These are phyloP conservation scores for Zoysia japonica DNA, from an alignment of 176 grass and related monocot species.

Conservation along the genomic window DNA sequence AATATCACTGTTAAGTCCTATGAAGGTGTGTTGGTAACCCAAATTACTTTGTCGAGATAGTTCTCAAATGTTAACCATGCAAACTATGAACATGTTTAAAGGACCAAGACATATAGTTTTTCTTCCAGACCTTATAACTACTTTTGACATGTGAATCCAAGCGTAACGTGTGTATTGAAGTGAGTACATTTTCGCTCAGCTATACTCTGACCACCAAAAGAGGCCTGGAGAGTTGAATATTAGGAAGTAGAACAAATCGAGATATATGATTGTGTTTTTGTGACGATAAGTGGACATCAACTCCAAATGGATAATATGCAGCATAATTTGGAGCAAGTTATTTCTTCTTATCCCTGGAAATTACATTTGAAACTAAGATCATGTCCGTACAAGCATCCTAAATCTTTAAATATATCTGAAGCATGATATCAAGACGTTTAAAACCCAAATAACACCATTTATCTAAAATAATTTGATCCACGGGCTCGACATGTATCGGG, in stretches of 20 bases:
- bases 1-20: conserved; percentile 19
- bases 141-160: not conserved
- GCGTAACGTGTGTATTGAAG: not conserved
- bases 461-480: conserved; percentile 89
- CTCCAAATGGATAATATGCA: conserved; percentile 88
- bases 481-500: conserved; percentile 82
- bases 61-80: not conserved
- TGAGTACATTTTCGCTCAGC: conserved; percentile 38
- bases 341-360: conserved; percentile 96
- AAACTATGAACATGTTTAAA: conserved; percentile 21
- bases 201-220: conserved; percentile 96
- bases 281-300: conserved; percentile 77
- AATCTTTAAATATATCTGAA: conserved; percentile 10
- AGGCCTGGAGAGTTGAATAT: conserved; percentile 39
- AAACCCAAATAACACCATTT: conserved; percentile 20
- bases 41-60: not conserved
- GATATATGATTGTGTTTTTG: conserved; percentile 95
- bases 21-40: not conserved
- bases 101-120: conserved; percentile 11
- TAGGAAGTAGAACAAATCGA: conserved; percentile 87
- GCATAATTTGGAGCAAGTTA: conserved; percentile 80
- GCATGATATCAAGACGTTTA: conserved; percentile 21
- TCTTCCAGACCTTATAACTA: conserved; percentile 18
- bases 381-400: conserved; percentile 12
- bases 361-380: conserved; percentile 28